Evolutionary conservation across 2,329 filamentous ascomycete species (phyloP), one percentile per base, ranked within the genome.

Genomic region (Beauveria medogensis): DNA sequence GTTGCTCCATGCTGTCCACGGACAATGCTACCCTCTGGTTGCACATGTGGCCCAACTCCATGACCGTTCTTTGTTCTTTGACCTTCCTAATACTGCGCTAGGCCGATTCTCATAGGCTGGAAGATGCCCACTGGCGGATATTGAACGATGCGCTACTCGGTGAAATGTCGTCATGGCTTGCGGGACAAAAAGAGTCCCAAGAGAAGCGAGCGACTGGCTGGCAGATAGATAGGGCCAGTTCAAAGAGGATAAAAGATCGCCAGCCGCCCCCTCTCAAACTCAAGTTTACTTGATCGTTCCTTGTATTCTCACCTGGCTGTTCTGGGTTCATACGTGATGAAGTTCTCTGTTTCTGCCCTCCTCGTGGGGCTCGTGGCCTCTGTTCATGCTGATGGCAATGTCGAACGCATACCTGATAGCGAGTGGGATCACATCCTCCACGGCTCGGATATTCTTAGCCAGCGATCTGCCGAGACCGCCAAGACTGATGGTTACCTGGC

Each of bases 351-450:
- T 3, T 56, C 60, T 50, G 48, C 60, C 30, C 52, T 64, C 24
- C n/a, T 57, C 12, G 10, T 46, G 28, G 44, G 61, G 44, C 56
- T 62, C 14, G 40, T 47, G 24, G 53, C 61, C 57, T 53, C 53
- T 67, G 82, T 86, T 64, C 86, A 89, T 76, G 77, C 83, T 68
- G 91, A 93, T 61, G 97, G 97, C 85, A 86, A 90, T 69, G 88
- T 92, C 75, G 85, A 79, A 66, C 89, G 89, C 73, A 89, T 87
- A 72, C 85, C 89, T 43, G 90, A 96, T 72, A 84, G 80, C 68
- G 82, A 93, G 72, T 99, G 93, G 93, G 92, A 99, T 71, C 89
- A 93, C 74, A 81, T 96, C 70, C 86, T 96, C 69, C 89, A 88
- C 74, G 94, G 94, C 67, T 86, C 88, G 60, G 90, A 96, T 65